phyloP scores from a whole-genome alignment of 2,329 filamentous ascomycete genomes.

The Talaromyces sp. region DNA sequence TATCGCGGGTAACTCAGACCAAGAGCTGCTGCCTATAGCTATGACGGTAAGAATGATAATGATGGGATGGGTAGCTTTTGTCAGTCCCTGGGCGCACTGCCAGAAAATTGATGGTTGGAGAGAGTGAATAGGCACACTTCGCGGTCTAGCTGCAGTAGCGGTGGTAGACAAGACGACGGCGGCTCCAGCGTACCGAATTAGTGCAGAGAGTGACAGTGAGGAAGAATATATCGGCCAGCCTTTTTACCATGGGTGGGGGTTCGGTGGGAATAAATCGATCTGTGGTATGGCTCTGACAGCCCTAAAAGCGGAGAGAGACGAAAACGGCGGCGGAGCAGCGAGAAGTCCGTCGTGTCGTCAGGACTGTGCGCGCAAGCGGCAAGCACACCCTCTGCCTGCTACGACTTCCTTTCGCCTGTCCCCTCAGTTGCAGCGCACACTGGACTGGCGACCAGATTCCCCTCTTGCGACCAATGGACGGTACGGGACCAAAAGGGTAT shows the following conservation, averaged over 20 bases:
- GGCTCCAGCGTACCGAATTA: slow-evolving; percentile 14
- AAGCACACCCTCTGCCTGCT: slow-evolving; percentile 16
- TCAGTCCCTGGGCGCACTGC: slow-evolving; percentile 13
- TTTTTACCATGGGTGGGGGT: slow-evolving; percentile 20
- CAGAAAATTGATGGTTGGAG: slow-evolving; percentile 9
- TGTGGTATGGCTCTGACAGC: slow-evolving; percentile 11
- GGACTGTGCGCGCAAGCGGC: slow-evolving; percentile 26
- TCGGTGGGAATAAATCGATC: slow-evolving; percentile 9
- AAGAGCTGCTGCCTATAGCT: background rate
- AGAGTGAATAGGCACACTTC: slow-evolving; percentile 4
- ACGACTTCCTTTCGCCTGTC: slow-evolving; percentile 23
- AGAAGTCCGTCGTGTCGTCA: slow-evolving; percentile 27
- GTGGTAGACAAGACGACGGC: background rate
- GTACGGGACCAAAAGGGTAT: background rate
- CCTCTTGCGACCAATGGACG: background rate
- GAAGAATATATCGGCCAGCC: slow-evolving; percentile 15
- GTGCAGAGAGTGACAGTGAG: slow-evolving; percentile 16
- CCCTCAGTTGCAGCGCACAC: background rate
- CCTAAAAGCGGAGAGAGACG: slow-evolving; percentile 21
- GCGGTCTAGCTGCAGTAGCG: background rate
- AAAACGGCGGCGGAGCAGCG: slow-evolving; percentile 22
- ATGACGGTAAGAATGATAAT: background rate
- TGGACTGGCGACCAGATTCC: background rate
- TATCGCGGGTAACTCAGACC: slow-evolving; percentile 13
- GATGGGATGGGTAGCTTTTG: background rate